A percentile compares a stretch with the other conserved stretches of the same genome.
Evolutionary conservation across 2,329 filamentous ascomycete species (phyloP).

Genomic region (Venturia pyrina): DNA sequence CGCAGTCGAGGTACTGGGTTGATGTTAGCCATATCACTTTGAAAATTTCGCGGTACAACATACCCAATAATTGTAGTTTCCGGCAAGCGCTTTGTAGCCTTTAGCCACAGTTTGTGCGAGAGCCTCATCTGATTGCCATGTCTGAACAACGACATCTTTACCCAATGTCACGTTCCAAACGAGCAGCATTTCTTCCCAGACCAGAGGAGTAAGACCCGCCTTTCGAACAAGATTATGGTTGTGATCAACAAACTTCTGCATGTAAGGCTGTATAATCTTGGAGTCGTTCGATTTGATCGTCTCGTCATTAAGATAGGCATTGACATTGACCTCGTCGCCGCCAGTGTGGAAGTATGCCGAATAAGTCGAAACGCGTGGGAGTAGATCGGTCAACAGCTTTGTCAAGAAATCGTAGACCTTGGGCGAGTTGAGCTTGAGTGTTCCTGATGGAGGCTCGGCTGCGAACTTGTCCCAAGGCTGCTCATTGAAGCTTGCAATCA

Average conservation of each 20-base stretch:
- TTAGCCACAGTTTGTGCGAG: conserved; percentile 49
- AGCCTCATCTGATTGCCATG: conserved; percentile 59
- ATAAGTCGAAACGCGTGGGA: conserved; percentile 62
- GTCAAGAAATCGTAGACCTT: conserved; percentile 62
- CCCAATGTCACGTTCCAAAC: conserved; percentile 68
- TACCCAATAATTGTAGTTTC: conserved; percentile 58
- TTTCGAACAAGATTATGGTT: conserved; percentile 51
- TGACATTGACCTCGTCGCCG: conserved; percentile 75
- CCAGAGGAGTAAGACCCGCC: conserved; percentile 59
- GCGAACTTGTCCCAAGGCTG: conserved; percentile 45
- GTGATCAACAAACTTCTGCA: conserved; percentile 67
- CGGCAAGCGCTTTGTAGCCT: conserved; percentile 64
- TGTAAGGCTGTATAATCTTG: conserved; percentile 57
- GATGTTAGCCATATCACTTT: neutral
- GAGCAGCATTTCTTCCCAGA: conserved; percentile 81
- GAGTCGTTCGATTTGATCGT: conserved; percentile 58
- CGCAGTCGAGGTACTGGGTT: conserved; percentile 64
- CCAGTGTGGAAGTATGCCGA: conserved; percentile 74
- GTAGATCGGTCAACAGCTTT: conserved; percentile 61
- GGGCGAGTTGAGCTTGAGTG: conserved; percentile 66
- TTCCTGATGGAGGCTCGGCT: conserved; percentile 47
- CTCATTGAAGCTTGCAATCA: conserved; percentile 54
- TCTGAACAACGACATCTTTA: conserved; percentile 64
- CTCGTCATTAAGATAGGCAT: conserved; percentile 64
- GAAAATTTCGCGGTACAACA: conserved; percentile 20